Evolutionary conservation across 179 eudicot species (phyloP).

Genomic region (Carnegiea gigantea): DNA sequence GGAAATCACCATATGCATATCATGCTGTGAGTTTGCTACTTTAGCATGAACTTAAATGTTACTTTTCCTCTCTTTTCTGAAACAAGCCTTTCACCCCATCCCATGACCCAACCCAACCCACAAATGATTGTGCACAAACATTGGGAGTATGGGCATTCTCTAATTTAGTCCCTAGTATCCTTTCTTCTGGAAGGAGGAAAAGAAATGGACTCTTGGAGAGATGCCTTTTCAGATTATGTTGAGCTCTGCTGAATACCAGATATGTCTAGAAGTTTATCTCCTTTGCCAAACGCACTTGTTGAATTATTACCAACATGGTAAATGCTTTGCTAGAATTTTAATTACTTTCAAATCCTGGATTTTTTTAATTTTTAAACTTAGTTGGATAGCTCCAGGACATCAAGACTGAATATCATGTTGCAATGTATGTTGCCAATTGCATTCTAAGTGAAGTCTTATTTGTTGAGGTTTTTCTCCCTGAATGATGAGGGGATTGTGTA

Average conservation of each 20-base stretch:
- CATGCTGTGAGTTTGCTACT: slow-evolving; percentile 67
- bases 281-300: too few species aligned
- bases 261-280: not conserved
- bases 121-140: not conserved
- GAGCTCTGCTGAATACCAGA: too few species aligned
- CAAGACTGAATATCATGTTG: not conserved
- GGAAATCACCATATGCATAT: slow-evolving; percentile 91
- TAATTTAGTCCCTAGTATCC: not conserved
- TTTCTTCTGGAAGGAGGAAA: not conserved
- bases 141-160: not conserved
- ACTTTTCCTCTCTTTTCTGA: not conserved
- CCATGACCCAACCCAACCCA: not conserved
- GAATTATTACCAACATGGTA: too few species aligned
- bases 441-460: not conserved
- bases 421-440: not conserved
- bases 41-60: not conserved
- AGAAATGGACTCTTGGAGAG: not conserved
- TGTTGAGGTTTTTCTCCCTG: not conserved
- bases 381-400: not conserved
- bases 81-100: not conserved
- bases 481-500: too few species aligned
- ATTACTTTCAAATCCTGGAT: not conserved
- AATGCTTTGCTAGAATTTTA: too few species aligned
- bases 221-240: not conserved
- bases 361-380: not conserved